Base-by-base conservation (phyloP, 495 filamentous ascomycete species). In the Penicillium arizonense region DNA sequence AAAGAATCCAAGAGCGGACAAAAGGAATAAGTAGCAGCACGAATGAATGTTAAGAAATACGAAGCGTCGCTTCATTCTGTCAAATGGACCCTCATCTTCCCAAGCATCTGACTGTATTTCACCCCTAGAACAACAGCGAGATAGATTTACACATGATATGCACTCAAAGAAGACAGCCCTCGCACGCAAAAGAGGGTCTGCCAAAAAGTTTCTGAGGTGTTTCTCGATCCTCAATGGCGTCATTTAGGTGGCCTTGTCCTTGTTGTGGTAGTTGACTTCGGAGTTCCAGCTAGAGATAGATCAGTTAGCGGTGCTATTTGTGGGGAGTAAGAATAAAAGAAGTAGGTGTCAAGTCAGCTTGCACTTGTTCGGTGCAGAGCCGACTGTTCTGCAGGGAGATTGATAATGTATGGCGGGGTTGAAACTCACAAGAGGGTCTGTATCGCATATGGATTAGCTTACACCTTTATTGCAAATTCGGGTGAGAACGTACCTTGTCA, bases 221-320 rank as follows among this genome's bases (percentile, higher is more conserved):
- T 39, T 56, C 37, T 43, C n/a, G 11, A 38, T 46, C 36, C 33
- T 16, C 16, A 30, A 35, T 30, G 23, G 33, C 37, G 37, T 9
- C 44, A 53, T 57, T 79, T 82, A 85, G 61, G 69, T 76, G 48
- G 73, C 66, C 81, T 91, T 87, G 77, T 95, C 88, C 73, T 85
- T 86, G 82, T 95, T 90, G 84, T 97, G 91, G 80, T 96, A 92
- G 82, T 98, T 98, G 78, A 96, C 90, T 26, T 75, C 79, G 55
- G 79, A 72, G 76, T 98, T 98, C 94, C 94, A 98, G 87, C 90
- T 94, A 69, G 56, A 23, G 13, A 53, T 35, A 30, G 20, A 42
- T 34, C 43, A 48, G 58, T 72, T 60, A 71, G 61, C 48, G 7
- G 58, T 23, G 21, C 45, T 14, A 48, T 24, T 35, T n/a, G 10